Base-by-base conservation (phyloP, 2,329 filamentous ascomycete species). In the Calonectria fujianensis region DNA sequence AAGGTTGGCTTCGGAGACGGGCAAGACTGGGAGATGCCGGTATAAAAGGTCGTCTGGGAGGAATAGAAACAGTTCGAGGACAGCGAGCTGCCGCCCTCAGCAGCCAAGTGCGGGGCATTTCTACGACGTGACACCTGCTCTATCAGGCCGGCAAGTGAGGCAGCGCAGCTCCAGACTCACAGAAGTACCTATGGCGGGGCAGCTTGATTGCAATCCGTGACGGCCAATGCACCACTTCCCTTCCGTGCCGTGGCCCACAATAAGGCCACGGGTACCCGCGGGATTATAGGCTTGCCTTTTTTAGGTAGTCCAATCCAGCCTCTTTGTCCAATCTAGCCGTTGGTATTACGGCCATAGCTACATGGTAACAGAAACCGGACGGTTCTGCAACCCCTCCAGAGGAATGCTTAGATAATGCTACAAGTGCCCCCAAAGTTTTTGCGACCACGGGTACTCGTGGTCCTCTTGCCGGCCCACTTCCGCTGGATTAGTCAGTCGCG, bases 51-150 rank as follows among this genome's bases (percentile, higher is more conserved):
- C 77, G 80, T 78, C 77, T 80, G 75, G 76, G 74, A 76, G 77
- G 64, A 45, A 54, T 71, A 72, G 70, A 64, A 70, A 70, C 77
- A 75, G 73, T 73, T 79, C 74, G 78, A 78, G 75, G 74, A 73
- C 74, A 79, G 75, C 78, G 76, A 69, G 82, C 73, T 79, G 81
- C 74, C 77, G 80, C 80, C 80, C 77, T 79, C 78, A 82, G 79
- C 74, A 85, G 80, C 79, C 80, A 82, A 81, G 85, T 88, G 87
- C 87, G 87, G 87, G 87, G 87, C 87, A 89, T 88, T 80, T 39
- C 59, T 65, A 65, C 32, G 45, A 78, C 81, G 78, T 76, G 76
- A 77, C 76, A 76, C 79, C 75, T 80, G 75, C 80, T 81, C 69
- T 76, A 82, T 79, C 72, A 67, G 76, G 79, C 74, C 74, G 77